Evolutionary conservation across 2,329 filamentous ascomycete species (phyloP).

Genomic region (Fusarium fracticaudum): DNA sequence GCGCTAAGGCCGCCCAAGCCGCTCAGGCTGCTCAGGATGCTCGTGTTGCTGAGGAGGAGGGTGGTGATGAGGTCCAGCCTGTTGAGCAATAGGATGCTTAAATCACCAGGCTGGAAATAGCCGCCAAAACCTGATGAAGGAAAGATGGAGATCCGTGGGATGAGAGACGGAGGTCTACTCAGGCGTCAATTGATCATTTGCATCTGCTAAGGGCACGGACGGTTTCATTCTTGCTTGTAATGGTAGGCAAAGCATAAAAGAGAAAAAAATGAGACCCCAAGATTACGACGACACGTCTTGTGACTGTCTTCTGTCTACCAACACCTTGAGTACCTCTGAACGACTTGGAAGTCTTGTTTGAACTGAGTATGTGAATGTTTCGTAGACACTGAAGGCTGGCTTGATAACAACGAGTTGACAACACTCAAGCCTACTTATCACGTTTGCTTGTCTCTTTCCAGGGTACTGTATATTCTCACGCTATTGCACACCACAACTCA

Average conservation of each 20-base stretch:
- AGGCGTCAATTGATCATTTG: slow-evolving; percentile 56
- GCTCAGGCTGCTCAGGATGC: slow-evolving; percentile 72
- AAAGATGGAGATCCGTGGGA: slow-evolving; percentile 40
- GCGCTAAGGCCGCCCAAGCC: slow-evolving; percentile 80
- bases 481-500: neutral
- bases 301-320: slow-evolving; percentile 40
- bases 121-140: slow-evolving; percentile 36
- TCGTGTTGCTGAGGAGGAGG: slow-evolving; percentile 67
- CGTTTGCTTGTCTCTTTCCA: neutral
- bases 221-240: slow-evolving; percentile 52
- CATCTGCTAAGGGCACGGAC: slow-evolving; percentile 53
- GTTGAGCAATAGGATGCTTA: slow-evolving; percentile 52
- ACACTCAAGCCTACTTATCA: neutral
- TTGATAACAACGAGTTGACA: neutral
- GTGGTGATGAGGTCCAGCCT: slow-evolving; percentile 63
- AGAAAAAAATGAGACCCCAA: slow-evolving; percentile 49
- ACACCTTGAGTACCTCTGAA: neutral
- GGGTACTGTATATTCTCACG: neutral
- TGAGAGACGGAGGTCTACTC: slow-evolving; percentile 50
- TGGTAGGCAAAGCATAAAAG: slow-evolving; percentile 50
- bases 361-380: neutral
- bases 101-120: slow-evolving; percentile 36
- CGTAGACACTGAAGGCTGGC: neutral
- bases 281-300: slow-evolving; percentile 44
- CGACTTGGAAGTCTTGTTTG: neutral